A percentile compares a stretch with the other conserved stretches of the same genome.
Evolutionary conservation across 2,329 filamentous ascomycete species (phyloP).

Genomic region (Chrysoporthe puriensis): DNA sequence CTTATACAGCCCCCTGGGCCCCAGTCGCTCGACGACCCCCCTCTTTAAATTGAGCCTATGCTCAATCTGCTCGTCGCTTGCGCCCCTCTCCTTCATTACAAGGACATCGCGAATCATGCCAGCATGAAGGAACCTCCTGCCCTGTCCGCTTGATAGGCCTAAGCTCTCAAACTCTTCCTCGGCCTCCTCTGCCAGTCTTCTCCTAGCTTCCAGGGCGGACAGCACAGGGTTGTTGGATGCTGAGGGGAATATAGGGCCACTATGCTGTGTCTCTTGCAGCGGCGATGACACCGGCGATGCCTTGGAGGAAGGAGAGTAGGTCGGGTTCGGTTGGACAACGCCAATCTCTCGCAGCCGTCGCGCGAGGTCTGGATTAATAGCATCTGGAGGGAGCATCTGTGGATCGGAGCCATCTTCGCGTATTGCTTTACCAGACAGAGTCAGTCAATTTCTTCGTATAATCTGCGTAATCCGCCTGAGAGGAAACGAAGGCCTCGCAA

Average conservation of each 20-base stretch:
- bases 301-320: conserved; percentile 56
- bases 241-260: conserved; percentile 36
- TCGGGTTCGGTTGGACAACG: conserved; percentile 57
- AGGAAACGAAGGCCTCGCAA: background rate
- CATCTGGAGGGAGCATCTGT: conserved; percentile 39
- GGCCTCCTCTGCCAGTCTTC: conserved; percentile 47
- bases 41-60: conserved; percentile 47
- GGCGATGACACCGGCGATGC: conserved; percentile 34
- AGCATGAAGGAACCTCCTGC: conserved; percentile 52
- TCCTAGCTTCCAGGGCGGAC: conserved; percentile 53
- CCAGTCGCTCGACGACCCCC: conserved; percentile 51
- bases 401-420: conserved; percentile 46
- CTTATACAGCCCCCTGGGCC: conserved; percentile 44
- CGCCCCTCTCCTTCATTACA: conserved; percentile 46
- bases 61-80: conserved; percentile 49
- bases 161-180: conserved; percentile 48
- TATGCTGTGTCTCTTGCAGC: conserved; percentile 22
- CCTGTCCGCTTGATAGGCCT: conserved; percentile 39
- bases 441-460: conserved; percentile 7
- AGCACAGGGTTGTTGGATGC: conserved; percentile 50
- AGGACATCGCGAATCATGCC: conserved; percentile 52
- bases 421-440: conserved; percentile 39
- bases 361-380: conserved; percentile 49
- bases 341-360: conserved; percentile 58
- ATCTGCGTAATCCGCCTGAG: background rate